Evolutionary conservation across 2,329 filamentous ascomycete genomes (phyloP).

Genomic region (Fusarium proliferatum): DNA sequence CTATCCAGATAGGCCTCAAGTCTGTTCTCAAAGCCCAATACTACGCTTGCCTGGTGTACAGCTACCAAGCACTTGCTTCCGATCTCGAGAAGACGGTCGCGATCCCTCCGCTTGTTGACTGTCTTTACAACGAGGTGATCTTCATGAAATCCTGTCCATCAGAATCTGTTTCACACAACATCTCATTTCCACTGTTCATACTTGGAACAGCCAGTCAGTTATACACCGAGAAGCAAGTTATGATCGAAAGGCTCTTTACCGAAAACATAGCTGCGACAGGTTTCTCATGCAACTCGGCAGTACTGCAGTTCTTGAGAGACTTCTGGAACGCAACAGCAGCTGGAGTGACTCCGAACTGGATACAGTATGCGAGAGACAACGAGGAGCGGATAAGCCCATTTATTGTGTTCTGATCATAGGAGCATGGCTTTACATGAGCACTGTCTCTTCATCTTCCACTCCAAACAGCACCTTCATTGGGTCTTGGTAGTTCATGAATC

Average conservation of each 20-base stretch:
- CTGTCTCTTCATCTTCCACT: slow-evolving; percentile 25
- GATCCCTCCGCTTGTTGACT: neutral
- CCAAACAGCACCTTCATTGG: slow-evolving; percentile 26
- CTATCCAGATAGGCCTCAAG: neutral
- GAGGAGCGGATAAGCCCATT: neutral
- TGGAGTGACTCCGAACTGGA: neutral
- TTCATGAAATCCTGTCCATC: neutral
- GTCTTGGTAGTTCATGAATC: slow-evolving; percentile 32
- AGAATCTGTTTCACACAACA: neutral
- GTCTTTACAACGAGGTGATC: neutral
- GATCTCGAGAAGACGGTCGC: neutral
- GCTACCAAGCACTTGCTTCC: neutral
- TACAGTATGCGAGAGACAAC: slow-evolving; percentile 2
- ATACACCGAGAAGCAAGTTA: neutral
- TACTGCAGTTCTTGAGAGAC: neutral
- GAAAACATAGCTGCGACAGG: neutral
- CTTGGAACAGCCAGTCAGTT: neutral
- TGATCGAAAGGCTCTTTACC: neutral
- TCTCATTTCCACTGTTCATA: slow-evolving; percentile 3
- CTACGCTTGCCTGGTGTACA: neutral
- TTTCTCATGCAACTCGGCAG: neutral
- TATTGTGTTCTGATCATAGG: neutral
- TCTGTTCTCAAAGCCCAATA: neutral
- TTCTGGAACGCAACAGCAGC: neutral
- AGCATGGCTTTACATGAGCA: neutral